Conservation (phyloP, 2,329 filamentous ascomycete species). For the Colletotrichum australisinense region DNA sequence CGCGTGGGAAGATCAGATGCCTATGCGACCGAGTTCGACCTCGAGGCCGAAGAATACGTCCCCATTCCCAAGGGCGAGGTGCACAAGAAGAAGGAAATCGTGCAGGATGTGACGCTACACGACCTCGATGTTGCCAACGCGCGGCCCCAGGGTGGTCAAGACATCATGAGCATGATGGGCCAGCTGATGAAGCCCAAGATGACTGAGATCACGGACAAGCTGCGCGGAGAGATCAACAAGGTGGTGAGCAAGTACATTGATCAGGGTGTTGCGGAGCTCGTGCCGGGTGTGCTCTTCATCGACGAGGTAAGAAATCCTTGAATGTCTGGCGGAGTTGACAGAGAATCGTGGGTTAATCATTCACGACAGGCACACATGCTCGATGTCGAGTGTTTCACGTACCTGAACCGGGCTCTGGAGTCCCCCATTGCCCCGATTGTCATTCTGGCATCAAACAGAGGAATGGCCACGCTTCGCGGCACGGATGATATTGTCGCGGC, state of each 20-base stretch:
- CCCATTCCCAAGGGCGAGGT: conserved; percentile 99
- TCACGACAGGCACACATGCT: conserved; percentile 91
- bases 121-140: conserved; percentile 97
- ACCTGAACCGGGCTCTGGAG: conserved; percentile 97
- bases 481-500: conserved; percentile 85
- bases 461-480: conserved; percentile 91
- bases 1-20: conserved; percentile 95
- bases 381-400: conserved; percentile 98
- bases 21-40: conserved; percentile 97
- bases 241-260: conserved; percentile 99
- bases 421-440: conserved; percentile 95
- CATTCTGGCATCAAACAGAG: conserved; percentile 96
- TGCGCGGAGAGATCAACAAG: conserved; percentile 97
- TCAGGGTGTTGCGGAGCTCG: conserved; percentile 95
- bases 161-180: conserved; percentile 99
- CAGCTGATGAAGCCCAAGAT: conserved; percentile 99
- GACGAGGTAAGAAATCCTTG: conserved; percentile 77
- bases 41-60: conserved; percentile 98
- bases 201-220: conserved; percentile 98
- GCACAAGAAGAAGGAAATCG: conserved; percentile 99
- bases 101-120: conserved; percentile 97
- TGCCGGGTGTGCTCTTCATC: conserved; percentile 98
- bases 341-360: conserved; percentile 34
- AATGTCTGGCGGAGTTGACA: conserved; percentile 8
- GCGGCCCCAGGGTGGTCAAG: conserved; percentile 94